Conservation (phyloP, 331 rosid genomes). For the Quercus lobata region DNA sequence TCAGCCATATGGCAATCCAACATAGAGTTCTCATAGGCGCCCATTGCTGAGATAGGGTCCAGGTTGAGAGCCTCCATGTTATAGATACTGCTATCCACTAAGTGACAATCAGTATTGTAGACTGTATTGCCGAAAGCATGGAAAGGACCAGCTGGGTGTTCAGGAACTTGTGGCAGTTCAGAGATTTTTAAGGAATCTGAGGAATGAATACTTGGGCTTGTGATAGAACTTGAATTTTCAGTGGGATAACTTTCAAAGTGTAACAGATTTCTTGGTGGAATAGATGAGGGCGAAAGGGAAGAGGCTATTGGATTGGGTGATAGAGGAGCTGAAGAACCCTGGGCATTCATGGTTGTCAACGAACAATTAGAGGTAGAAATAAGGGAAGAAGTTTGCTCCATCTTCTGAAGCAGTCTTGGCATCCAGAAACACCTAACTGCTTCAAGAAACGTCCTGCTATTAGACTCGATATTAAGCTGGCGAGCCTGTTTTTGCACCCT, state of each 20-base stretch:
- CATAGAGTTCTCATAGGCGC: conserved; percentile 34
- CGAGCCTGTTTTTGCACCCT: conserved; percentile 92
- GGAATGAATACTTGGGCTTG: conserved; percentile 24
- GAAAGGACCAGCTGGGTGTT: conserved; percentile 17
- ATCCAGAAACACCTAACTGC: conserved; percentile 78
- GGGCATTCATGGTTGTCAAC: conserved; percentile 27
- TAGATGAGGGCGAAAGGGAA: conserved; percentile 22
- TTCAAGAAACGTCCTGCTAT: conserved; percentile 72
- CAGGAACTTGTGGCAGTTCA: conserved; percentile 33
- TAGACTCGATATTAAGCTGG: conserved; percentile 74
- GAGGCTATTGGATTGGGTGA: conserved; percentile 27
- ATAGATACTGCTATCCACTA: conserved; percentile 23
- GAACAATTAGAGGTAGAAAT: conserved; percentile 22
- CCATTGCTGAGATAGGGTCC: conserved; percentile 38
- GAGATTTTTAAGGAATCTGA: conserved; percentile 43
- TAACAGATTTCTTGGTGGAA: conserved; percentile 24
- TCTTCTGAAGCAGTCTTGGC: conserved; percentile 71
- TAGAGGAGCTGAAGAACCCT: conserved; percentile 28
- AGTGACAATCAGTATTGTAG: conserved; percentile 17
- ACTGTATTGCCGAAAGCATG: conserved; percentile 27
- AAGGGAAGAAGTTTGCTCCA: conserved; percentile 49
- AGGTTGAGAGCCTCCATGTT: conserved; percentile 39
- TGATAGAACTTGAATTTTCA: conserved; percentile 12
- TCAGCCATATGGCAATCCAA: conserved; percentile 48
- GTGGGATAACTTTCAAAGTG: conserved; percentile 17